These are phyloP conservation scores for Camelina sativa DNA, from an alignment of 345 rosid genomes.

Conservation along the genomic window DNA sequence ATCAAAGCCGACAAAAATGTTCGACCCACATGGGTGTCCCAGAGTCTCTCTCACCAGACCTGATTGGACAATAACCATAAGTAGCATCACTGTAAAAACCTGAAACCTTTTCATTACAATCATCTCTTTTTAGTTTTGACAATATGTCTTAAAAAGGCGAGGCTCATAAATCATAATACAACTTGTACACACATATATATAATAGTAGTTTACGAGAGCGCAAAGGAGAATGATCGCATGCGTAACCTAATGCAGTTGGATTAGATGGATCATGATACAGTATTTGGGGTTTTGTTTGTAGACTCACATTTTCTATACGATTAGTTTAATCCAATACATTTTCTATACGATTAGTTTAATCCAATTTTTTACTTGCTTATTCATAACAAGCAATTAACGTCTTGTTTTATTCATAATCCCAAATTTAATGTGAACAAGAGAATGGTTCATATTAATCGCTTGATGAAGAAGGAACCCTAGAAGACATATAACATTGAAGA, in stretches of 20 bases:
- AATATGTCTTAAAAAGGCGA: neutral
- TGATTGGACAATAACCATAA: conserved; percentile 48
- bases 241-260: conserved; percentile 31
- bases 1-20: conserved; percentile 83
- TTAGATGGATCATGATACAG: conserved; percentile 35
- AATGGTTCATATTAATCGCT: too few species aligned
- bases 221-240: conserved; percentile 28
- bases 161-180: neutral
- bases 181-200: neutral
- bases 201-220: neutral
- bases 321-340: neutral
- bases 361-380: too few species aligned
- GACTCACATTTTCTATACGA: neutral
- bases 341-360: neutral
- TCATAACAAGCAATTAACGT: too few species aligned
- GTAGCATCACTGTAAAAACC: conserved; percentile 35
- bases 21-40: conserved; percentile 59
- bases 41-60: conserved; percentile 40
- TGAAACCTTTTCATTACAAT: conserved; percentile 10
- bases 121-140: neutral
- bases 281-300: conserved; percentile 8
- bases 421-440: too few species aligned
- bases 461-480: too few species aligned
- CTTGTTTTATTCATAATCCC: too few species aligned
- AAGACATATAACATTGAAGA: too few species aligned